Conservation (phyloP, 2,329 filamentous ascomycete genomes). For the Cyclaneusma minus region DNA sequence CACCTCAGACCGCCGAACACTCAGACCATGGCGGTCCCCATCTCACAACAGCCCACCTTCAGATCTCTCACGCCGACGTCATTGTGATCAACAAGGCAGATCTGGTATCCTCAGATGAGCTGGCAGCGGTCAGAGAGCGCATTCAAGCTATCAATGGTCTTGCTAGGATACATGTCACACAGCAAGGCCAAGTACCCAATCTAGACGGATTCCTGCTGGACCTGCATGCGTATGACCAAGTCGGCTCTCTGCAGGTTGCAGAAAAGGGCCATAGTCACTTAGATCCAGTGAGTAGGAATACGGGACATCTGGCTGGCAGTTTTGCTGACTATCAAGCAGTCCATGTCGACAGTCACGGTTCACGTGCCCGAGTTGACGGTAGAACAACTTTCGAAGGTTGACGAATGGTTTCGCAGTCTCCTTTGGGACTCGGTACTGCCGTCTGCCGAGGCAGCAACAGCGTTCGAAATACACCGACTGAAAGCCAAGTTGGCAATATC, state of each 20-base stretch:
- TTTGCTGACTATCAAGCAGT: constrained; percentile 27
- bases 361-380: constrained; percentile 42
- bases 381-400: constrained; percentile 46
- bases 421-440: constrained; percentile 67
- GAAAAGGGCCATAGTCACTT: constrained; percentile 78
- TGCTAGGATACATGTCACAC: constrained; percentile 70
- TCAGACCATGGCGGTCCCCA: constrained; percentile 44
- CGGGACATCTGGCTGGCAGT: background rate
- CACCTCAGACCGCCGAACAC: constrained; percentile 33
- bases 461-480: constrained; percentile 71
- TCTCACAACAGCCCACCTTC: constrained; percentile 84
- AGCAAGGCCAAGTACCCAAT: constrained; percentile 62
- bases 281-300: constrained; percentile 49
- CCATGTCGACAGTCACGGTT: constrained; percentile 72
- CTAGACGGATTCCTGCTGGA: constrained; percentile 80
- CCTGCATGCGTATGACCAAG: constrained; percentile 80
- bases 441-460: constrained; percentile 14
- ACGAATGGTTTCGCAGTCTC: constrained; percentile 68
- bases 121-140: constrained; percentile 52
- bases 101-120: constrained; percentile 54
- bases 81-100: constrained; percentile 91
- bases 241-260: constrained; percentile 55
- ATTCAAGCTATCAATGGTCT: constrained; percentile 79
- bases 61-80: constrained; percentile 94
- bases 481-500: constrained; percentile 63